These are phyloP conservation scores for Cyberlindnera japonica DNA, from an alignment of 805 yeast genomes.

Conservation along the genomic window DNA sequence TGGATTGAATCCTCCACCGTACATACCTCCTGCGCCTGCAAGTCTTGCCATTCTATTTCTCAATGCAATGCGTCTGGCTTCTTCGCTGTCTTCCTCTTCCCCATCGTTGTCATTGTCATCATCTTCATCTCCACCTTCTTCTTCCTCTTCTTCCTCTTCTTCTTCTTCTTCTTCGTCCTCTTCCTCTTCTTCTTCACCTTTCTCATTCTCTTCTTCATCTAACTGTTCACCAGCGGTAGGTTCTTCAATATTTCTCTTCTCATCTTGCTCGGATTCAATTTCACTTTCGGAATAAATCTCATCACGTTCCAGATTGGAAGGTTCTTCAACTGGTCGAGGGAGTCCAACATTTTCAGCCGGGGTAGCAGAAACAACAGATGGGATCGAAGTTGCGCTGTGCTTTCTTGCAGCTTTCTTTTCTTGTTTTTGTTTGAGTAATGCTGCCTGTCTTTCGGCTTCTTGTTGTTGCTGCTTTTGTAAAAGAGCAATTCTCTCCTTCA, in stretches of 20 bases:
- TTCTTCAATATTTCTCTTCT: constrained; percentile 36
- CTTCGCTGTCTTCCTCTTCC: constrained; percentile 71
- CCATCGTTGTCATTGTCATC: constrained; percentile 49
- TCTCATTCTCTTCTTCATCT: constrained; percentile 13
- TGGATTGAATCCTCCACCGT: constrained; percentile 39
- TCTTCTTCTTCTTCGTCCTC: constrained; percentile 28
- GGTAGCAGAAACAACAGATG: constrained; percentile 1
- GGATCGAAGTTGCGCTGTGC: background rate
- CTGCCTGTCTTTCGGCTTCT: constrained; percentile 71
- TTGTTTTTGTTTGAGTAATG: constrained; percentile 48
- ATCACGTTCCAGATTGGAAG: constrained; percentile 23
- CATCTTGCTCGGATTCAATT: no score
- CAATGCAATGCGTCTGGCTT: constrained; percentile 66
- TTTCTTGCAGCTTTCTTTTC: constrained; percentile 45
- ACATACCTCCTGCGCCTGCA: constrained; percentile 71
- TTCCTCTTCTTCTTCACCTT: constrained; percentile 19
- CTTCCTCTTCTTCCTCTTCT: constrained; percentile 28
- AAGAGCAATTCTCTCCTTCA: constrained; percentile 82
- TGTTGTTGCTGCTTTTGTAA: constrained; percentile 78
- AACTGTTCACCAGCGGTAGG: constrained; percentile 3
- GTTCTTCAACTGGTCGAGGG: constrained; percentile 1
- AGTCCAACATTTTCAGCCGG: background rate
- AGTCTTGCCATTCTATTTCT: constrained; percentile 96
- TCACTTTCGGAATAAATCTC: constrained; percentile 46
- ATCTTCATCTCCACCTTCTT: constrained; percentile 41